Evolutionary conservation across 495 filamentous ascomycete species (phyloP).

Genomic region (Lasiosphaeria ovina): DNA sequence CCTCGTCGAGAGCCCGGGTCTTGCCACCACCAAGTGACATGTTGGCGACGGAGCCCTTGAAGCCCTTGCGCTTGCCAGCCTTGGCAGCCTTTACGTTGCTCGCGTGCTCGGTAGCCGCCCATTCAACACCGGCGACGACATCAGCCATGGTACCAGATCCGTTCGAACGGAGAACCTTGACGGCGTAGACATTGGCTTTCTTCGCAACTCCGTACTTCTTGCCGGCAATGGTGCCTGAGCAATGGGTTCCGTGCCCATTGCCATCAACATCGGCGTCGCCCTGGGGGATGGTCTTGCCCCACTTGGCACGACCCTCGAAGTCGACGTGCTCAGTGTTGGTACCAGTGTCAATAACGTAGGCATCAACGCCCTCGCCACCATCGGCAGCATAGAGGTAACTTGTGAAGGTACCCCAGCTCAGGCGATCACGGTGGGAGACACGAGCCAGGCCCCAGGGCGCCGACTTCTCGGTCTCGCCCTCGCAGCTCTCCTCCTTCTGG

Average conservation of each 20-base stretch:
- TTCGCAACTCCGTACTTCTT: conserved; percentile 99
- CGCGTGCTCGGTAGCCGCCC: conserved; percentile 76
- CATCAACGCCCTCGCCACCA: conserved; percentile 97
- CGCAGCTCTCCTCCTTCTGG: conserved; percentile 31
- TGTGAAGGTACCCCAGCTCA: conserved; percentile 91
- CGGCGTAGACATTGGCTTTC: conserved; percentile 93
- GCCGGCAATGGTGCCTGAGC: conserved; percentile 95
- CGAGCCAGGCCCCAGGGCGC: conserved; percentile 97
- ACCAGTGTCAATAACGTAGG: conserved; percentile 98
- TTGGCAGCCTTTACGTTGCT: conserved; percentile 73
- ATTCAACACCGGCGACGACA: conserved; percentile 97
- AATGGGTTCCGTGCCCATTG: conserved; percentile 99
- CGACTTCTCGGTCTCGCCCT: conserved; percentile 70
- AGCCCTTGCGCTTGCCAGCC: conserved; percentile 82
- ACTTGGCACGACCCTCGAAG: conserved; percentile 91
- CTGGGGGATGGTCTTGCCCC: conserved; percentile 92
- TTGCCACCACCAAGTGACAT: conserved; percentile 98
- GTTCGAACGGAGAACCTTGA: conserved; percentile 97
- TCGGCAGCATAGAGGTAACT: conserved; percentile 93
- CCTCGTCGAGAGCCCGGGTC: conserved; percentile 81
- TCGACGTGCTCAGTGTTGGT: conserved; percentile 92
- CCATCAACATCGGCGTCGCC: conserved; percentile 87
- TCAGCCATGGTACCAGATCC: conserved; percentile 98
- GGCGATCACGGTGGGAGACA: conserved; percentile 87
- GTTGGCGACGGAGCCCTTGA: conserved; percentile 99